Percentiles rank a stretch among this genome's conserved stretches.
Conservation (phyloP, 192 early-diverging fungal genomes). For the Backusella tarrabulga region DNA sequence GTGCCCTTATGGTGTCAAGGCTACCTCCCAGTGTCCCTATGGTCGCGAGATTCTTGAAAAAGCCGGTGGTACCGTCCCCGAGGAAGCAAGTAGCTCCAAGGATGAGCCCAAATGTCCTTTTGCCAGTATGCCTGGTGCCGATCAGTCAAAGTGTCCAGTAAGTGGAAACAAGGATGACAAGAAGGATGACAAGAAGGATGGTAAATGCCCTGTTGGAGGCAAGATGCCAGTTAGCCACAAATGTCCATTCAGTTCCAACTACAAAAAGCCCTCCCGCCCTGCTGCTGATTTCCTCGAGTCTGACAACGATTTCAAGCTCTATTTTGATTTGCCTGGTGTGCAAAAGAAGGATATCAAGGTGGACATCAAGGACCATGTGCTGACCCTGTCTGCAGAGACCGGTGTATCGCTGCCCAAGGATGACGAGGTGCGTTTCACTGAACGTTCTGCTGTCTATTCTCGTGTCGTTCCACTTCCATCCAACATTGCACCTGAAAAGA, state of each 20-base stretch:
- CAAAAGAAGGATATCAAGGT: constrained; percentile 55
- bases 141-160: constrained; percentile 1
- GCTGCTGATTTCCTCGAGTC: constrained; percentile 49
- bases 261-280: constrained; percentile 14
- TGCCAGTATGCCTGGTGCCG: background rate
- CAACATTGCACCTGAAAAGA: constrained; percentile 43
- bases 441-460: constrained; percentile 48
- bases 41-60: constrained; percentile 1
- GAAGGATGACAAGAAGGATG: background rate
- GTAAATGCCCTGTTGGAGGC: background rate
- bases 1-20: background rate
- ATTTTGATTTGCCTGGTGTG: constrained; percentile 58
- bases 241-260: background rate
- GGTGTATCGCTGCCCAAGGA: constrained; percentile 20
- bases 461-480: constrained; percentile 48
- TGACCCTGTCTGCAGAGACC: constrained; percentile 47
- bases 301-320: constrained; percentile 42
- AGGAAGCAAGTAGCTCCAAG: background rate
- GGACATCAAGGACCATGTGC: constrained; percentile 41
- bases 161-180: background rate
- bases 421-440: constrained; percentile 43
- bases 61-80: background rate
- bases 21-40: background rate
- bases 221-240: background rate
- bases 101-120: constrained; percentile 7